Evolutionary conservation across 192 early-diverging fungal species (phyloP), one percentile per base, ranked within the genome.

Genomic region (Geranomyces michiganensis): DNA sequence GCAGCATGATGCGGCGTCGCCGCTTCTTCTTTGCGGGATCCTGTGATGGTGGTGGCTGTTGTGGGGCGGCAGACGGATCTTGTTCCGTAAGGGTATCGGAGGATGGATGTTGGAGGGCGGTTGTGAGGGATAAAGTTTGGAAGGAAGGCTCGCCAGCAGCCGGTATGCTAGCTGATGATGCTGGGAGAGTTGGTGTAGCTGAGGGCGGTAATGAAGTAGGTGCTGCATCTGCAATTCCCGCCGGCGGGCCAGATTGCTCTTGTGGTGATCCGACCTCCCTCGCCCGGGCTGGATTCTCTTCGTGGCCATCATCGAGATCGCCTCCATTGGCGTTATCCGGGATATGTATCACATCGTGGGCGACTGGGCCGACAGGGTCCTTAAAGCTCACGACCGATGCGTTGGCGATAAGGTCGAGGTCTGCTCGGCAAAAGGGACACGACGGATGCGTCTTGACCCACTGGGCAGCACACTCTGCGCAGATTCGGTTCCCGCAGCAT

Each of bases 391-490:
- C 14, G 8, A 27, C 26, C 51, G 51, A 55, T 9, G 51, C 51
- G 7, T n/a, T 55, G 21, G 51, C 21, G 15, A n/a, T 55, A 9
- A 3, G 51, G 15, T 68, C 67, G 26, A 68, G 9, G 30, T 68
- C 67, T 1, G 47, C 51, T 56, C 67, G 5, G 30, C 67, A 68
- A 36, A 68, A 68, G 0, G 67, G 67, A 56, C 67, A 68, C n/a
- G 67, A 59, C 33, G 29, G 29, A 49, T 68, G 47, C 30, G 19
- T 27, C n/a, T 30, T 4, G 24, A 68, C 27, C 67, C 67, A 68
- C 30, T 56, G 49, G 26, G 26, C 31, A 17, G 49, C 46, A 36
- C 67, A 68, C 12, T 68, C 49, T n/a, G 67, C 67, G 3, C 67
- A 68, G 24, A 68, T 56, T 17, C 47, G 67, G 27, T 68, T 68